Conservation (phyloP, 805 yeast genomes). For the Pichia kluyveri region DNA sequence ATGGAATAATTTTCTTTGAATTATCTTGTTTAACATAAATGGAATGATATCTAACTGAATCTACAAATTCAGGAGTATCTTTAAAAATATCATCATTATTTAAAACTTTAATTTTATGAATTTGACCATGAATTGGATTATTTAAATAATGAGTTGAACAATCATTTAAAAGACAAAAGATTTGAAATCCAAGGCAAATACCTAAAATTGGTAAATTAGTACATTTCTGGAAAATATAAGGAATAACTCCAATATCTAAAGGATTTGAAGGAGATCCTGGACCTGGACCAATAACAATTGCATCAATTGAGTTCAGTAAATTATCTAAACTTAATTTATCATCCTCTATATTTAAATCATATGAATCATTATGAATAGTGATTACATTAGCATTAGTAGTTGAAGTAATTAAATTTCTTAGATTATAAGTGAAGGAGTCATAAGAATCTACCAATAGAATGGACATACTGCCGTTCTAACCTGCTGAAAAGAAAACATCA, state of each 20-base stretch:
- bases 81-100: conserved; percentile 30
- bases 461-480: conserved; percentile 24
- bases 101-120: conserved; percentile 37
- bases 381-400: conserved; percentile 42
- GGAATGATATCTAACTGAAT: conserved; percentile 86
- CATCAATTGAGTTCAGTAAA: conserved; percentile 50
- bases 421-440: conserved; percentile 88
- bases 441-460: conserved; percentile 82
- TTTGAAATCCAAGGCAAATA: conserved; percentile 88
- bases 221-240: conserved; percentile 37
- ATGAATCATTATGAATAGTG: conserved; percentile 57
- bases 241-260: conserved; percentile 66
- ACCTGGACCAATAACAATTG: conserved; percentile 89
- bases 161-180: conserved; percentile 56
- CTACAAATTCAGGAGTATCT: conserved; percentile 35
- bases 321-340: conserved; percentile 27
- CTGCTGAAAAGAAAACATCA: too few relatives aligned
- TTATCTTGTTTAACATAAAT: conserved; percentile 37
- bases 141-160: conserved; percentile 42
- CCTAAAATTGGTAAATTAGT: conserved; percentile 65
- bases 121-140: conserved; percentile 79
- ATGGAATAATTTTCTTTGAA: conserved; percentile 34
- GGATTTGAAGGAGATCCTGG: conserved; percentile 78
- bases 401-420: conserved; percentile 49
- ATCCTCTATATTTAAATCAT: conserved; percentile 23